Evolutionary conservation across 75 land plant genomes (phyloP), one percentile per base, ranked within the genome.

Genomic region (Picea glauca): DNA sequence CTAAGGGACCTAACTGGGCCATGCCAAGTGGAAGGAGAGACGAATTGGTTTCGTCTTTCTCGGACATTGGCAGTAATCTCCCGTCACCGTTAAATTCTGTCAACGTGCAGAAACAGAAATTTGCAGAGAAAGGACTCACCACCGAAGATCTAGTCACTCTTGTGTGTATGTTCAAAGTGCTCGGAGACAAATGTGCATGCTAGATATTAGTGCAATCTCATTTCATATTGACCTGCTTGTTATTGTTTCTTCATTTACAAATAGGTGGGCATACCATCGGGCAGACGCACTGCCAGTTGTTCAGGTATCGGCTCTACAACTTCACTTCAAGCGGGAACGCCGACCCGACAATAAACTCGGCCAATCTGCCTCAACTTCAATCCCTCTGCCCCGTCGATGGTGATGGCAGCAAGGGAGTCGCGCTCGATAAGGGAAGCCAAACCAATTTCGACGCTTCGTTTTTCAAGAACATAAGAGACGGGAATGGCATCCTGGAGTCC

Each of bases 261-360:
- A 30, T 77, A 92, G 89, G 88, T 18, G 89, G 82, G 58, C 93
- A 91, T 40, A 87, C 91, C 21, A 85, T 91, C 2, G 93, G 93
- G 8, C 84, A 80, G 38, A 80, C 89, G 3, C 86, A 79, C 35
- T 89, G 91, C 78, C 40, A 35, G 7, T 91, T 87, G 78, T 76
- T 91, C 78, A 38, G 77, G 1, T 80, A 89, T 64, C 83, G 92
- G 14, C 82, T 90, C 2, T 89, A 91, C 87, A 85, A 83, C 84
- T 91, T 85, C 89, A 81, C 86, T 20, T 13, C 85, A 5, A 86
- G 83, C 0, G 87, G 92, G 8, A 80, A 79, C 58, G 57, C 91
- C 0, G 92, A 90, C 57, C 92, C 92, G 2, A 78, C 83, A 5
- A 86, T 90, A 14, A 80, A 76, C 72, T 79, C 57, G 38, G n/a